These are phyloP conservation scores for Geotrichum europaeum DNA, from an alignment of 1,139 yeast genomes.

Conservation along the genomic window DNA sequence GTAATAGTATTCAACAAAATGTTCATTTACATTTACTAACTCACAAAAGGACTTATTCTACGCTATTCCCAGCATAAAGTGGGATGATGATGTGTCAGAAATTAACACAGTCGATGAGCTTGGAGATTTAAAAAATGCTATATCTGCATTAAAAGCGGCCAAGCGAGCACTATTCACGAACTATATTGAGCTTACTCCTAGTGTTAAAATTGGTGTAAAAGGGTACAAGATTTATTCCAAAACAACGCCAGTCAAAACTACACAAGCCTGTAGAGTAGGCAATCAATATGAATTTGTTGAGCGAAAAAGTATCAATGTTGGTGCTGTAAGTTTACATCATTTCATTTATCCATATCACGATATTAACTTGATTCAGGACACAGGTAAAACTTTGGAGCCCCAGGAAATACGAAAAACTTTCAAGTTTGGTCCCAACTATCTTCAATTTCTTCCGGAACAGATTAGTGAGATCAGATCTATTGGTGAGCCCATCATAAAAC, in stretches of 20 bases:
- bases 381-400: conserved; percentile 42
- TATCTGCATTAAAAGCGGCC: conserved; percentile 37
- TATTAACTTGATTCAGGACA: conserved; percentile 20
- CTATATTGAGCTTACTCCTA: conserved; percentile 47
- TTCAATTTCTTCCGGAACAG: conserved; percentile 39
- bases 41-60: conserved; percentile 7
- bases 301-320: conserved; percentile 39
- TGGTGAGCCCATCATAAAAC: conserved; percentile 42
- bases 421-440: conserved; percentile 43
- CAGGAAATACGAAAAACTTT: conserved; percentile 37
- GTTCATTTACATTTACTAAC: neutral
- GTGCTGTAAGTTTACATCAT: conserved; percentile 1
- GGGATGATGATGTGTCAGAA: conserved; percentile 1
- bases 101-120: conserved; percentile 5
- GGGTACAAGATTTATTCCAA: conserved; percentile 64
- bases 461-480: conserved; percentile 35
- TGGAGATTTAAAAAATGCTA: neutral
- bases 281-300: conserved; percentile 40
- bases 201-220: conserved; percentile 56
- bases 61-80: conserved; percentile 6
- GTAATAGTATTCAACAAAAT: neutral
- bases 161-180: conserved; percentile 59
- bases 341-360: neutral
- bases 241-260: conserved; percentile 44
- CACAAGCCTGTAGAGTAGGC: conserved; percentile 35